These are phyloP conservation scores for Citropsis articulata DNA, from an alignment of 345 rosid genomes.

Conservation along the genomic window DNA sequence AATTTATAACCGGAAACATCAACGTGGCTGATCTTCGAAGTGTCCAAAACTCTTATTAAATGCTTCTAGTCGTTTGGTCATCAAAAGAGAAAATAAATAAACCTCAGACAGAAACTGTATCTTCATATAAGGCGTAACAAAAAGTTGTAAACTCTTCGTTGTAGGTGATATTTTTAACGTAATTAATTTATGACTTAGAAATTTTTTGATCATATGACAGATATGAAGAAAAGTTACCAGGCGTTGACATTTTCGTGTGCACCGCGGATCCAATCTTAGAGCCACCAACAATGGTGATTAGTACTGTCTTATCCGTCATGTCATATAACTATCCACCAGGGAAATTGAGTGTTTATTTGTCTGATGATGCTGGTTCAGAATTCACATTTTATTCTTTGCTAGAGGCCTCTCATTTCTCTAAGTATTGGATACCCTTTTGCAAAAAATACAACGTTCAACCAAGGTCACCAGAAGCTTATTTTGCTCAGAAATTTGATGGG, in stretches of 20 bases:
- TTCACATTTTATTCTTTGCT: conserved; percentile 37
- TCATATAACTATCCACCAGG: conserved; percentile 31
- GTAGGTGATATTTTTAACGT: no score
- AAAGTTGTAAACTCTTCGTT: no score
- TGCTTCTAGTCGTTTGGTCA: no score
- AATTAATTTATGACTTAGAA: no score
- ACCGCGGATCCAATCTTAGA: conserved; percentile 42
- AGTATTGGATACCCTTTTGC: conserved; percentile 41
- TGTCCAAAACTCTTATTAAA: no score
- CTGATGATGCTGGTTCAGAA: conserved; percentile 43
- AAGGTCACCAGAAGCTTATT: conserved; percentile 34
- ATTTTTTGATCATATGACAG: background rate
- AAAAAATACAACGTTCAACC: conserved; percentile 21
- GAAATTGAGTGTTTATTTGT: conserved; percentile 37
- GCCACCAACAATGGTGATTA: conserved; percentile 41
- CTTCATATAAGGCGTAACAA: no score
- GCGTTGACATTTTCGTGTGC: conserved; percentile 41
- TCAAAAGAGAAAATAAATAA: no score
- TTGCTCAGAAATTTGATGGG: background rate
- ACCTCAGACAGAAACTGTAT: no score
- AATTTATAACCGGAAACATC: no score
- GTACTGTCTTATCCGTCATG: conserved; percentile 37
- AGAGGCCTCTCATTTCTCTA: conserved; percentile 37
- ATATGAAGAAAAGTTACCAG: conserved; percentile 28
- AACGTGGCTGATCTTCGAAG: no score